Evolutionary conservation across 176 grass and related monocot species (phyloP), one percentile per base, ranked within the genome.

Genomic region (Oryza coarctata): DNA sequence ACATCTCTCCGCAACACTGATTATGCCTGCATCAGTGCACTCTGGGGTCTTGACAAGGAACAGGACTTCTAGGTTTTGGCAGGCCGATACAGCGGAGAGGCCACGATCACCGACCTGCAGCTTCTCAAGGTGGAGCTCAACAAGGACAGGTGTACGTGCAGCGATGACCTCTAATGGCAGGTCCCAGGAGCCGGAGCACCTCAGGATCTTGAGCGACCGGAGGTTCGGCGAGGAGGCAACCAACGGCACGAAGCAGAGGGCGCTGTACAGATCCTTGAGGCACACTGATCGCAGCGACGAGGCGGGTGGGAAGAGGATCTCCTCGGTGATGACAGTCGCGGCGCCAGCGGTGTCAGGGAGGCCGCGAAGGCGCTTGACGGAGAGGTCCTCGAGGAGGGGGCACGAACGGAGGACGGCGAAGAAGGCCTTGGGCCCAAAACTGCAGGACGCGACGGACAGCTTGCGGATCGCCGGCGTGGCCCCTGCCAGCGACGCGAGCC

Each of bases 151-250:
- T 61, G 90, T 83, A 55, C 68, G 85, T 0, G 63, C 82, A 0
- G 91, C 74, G 38, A 94, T 87, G 80, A 86, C 39, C 77, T 94
- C 85, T 5, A 99, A 61, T 15, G 94, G 87, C 3, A 77, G 78
- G 63, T 99, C 97, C 97, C 97, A 99, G 43, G 92, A 83, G 14
- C 97, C 97, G 0, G 97, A 95, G 89, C 97, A 96, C 9, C 93
- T 85, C 64, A 99, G 25, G 83, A 99, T 84, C 85, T 96, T 99
- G 27, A 99, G 87, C 1, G 90, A 79, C 25, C 87, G 86, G 34
- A 99, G 94, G 28, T 94, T 94, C 0, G 93, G 87, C n/a, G 97
- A 99, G 29, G 89, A 89, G 1, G 93, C 87, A 12, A 99, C 68
- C 25, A 99, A 70, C 20, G 93, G 87, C 10, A 94, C 85, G 68